Base-by-base conservation (phyloP, 768 basidiomycete species). In the Tephrocybe sp. region DNA sequence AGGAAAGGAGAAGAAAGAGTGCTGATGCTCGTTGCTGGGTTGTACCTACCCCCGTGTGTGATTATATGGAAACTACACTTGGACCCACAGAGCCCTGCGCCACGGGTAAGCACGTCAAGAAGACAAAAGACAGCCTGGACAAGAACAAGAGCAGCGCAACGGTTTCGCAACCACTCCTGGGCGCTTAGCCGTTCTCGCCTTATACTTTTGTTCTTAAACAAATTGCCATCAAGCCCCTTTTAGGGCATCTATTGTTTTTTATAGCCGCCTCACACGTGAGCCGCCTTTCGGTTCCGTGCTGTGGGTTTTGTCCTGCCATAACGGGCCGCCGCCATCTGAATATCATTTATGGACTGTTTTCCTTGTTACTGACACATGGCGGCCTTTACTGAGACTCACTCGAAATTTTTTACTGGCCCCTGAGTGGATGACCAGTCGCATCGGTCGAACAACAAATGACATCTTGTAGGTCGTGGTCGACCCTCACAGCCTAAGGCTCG, bases 81-180 rank as follows among this genome's bases (percentile, higher is more conserved):
- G 68, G 68, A 69, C 70, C 66, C 66, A 72, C 69, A 69, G 61
- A n/a, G 15, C 5, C 34, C 26, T 50, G 41, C 54, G 56, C 50
- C 45, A 57, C 49, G 39, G 42, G 48, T 48, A 55, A 56, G 32
- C 39, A 39, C 48, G 43, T 17, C 41, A 51, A 56, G 28, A 51
- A 59, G 49, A 63, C 61, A 63, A 64, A 63, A 65, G 58, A 56
- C 49, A 40, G 2, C 26, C 24, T 24, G 21, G 34, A 40, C 37
- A 49, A 60, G 57, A 58, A 61, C 59, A 61, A 61, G 55, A 51
- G 23, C 44, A 25, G 20, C 32, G 15, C 44, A 21, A 20, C 32
- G 1, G 17, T 34, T 42, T 21, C 26, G 21, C 42, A 18, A 23
- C 20, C 9, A 14, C 34, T 36, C 34, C 34, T 7, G 12, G 33